Evolutionary conservation across 2,329 filamentous ascomycete species (phyloP).

Genomic region (Madurella mycetomatis): DNA sequence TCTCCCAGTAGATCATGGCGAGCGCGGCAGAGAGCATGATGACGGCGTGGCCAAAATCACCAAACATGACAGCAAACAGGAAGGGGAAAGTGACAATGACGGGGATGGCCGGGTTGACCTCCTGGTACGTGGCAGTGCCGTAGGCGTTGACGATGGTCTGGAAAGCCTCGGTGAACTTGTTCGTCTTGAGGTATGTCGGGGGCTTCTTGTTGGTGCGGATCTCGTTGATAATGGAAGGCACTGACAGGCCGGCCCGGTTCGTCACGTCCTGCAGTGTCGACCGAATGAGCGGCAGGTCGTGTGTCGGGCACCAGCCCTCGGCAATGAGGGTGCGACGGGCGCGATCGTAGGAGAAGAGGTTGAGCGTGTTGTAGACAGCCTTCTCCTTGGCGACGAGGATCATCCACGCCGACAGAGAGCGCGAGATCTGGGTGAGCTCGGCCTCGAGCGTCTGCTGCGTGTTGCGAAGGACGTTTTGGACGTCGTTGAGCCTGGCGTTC

Average conservation of each 20-base stretch:
- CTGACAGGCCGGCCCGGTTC: constrained; percentile 89
- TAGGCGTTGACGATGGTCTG: constrained; percentile 99
- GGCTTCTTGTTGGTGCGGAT: constrained; percentile 96
- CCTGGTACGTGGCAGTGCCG: constrained; percentile 93
- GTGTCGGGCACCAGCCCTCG: constrained; percentile 95
- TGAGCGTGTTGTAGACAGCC: constrained; percentile 91
- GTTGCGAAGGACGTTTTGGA: constrained; percentile 88
- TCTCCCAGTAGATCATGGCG: constrained; percentile 97
- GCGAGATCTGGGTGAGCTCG: constrained; percentile 88
- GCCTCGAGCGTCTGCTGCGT: constrained; percentile 92
- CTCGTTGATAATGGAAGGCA: constrained; percentile 97
- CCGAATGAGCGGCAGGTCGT: constrained; percentile 82
- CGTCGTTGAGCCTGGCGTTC: constrained; percentile 85
- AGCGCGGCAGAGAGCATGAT: constrained; percentile 81
- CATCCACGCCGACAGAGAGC: constrained; percentile 94
- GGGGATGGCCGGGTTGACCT: constrained; percentile 92
- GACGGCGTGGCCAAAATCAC: constrained; percentile 88
- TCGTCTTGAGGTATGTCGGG: constrained; percentile 94
- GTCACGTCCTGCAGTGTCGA: constrained; percentile 95
- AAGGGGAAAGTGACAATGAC: constrained; percentile 99
- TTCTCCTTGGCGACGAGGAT: constrained; percentile 98
- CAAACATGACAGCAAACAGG: constrained; percentile 99
- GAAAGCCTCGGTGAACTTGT: constrained; percentile 97
- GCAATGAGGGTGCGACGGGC: constrained; percentile 94
- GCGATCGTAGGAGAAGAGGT: constrained; percentile 94